A percentile compares a stretch with the other conserved stretches of the same genome.
Conservation (phyloP, 352 stramenopile species). For the Globisporangium camurandrum region DNA sequence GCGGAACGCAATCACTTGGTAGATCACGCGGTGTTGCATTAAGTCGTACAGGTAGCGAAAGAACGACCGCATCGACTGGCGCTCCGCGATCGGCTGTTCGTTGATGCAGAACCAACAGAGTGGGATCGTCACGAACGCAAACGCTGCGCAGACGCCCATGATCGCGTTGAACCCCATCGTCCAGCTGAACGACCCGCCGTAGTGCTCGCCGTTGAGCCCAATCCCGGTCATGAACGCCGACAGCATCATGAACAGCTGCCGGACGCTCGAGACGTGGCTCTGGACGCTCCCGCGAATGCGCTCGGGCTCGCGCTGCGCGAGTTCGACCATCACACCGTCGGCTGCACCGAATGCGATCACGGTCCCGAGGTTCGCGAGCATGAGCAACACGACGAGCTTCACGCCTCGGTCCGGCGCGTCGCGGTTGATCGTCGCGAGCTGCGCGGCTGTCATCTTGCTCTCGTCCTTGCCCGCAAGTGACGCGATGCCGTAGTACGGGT, state of each 20-base stretch:
- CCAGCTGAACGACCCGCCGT: slow-evolving; percentile 42
- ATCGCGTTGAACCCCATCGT: slow-evolving; percentile 46
- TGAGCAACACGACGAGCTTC: slow-evolving; percentile 56
- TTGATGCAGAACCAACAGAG: background rate
- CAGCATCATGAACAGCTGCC: slow-evolving; percentile 28
- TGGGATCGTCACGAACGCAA: slow-evolving; percentile 30
- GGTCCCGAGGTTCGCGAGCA: slow-evolving; percentile 64
- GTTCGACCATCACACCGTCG: slow-evolving; percentile 56
- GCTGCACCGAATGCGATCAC: slow-evolving; percentile 67
- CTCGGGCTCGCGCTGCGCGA: slow-evolving; percentile 40
- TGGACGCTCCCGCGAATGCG: slow-evolving; percentile 38
- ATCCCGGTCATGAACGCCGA: slow-evolving; percentile 36
- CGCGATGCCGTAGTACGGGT: slow-evolving; percentile 35
- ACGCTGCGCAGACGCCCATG: slow-evolving; percentile 32
- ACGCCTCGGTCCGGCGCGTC: slow-evolving; percentile 29
- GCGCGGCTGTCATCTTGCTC: slow-evolving; percentile 21
- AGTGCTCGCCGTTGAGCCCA: slow-evolving; percentile 34
- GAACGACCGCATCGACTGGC: slow-evolving; percentile 30
- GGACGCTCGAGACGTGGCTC: slow-evolving; percentile 23
- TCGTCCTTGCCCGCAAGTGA: slow-evolving; percentile 18
- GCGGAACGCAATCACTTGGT: slow-evolving; percentile 41
- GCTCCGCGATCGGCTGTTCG: background rate
- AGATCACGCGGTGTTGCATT: slow-evolving; percentile 40
- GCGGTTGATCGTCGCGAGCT: slow-evolving; percentile 28
- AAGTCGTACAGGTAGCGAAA: slow-evolving; percentile 30